Conservation (phyloP, 169 alveolate species). For the Cryptosporidium canis region DNA sequence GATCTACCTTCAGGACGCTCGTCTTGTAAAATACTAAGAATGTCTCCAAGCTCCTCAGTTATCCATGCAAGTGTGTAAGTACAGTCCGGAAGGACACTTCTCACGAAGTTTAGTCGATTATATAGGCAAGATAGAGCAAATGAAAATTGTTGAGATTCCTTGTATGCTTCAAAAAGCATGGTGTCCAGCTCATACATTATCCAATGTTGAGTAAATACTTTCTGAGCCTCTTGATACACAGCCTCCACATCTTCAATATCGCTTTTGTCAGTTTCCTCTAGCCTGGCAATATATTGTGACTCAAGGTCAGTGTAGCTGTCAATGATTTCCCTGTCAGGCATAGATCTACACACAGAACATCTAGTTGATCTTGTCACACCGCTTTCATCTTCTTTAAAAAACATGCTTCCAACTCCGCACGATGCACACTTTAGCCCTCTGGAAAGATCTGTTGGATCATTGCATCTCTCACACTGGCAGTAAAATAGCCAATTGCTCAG, state of each 20-base stretch:
- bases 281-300: conserved; percentile 74
- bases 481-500: conserved; percentile 84
- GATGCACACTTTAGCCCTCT: conserved; percentile 83
- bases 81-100: conserved; percentile 80
- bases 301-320: conserved; percentile 70
- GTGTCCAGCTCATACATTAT: conserved; percentile 78
- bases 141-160: conserved; percentile 74
- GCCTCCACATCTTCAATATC: conserved; percentile 78
- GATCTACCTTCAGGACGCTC: conserved; percentile 11
- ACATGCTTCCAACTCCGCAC: conserved; percentile 80
- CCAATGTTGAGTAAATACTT: conserved; percentile 83
- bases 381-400: conserved; percentile 49
- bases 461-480: conserved; percentile 84
- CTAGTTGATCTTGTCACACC: conserved; percentile 45
- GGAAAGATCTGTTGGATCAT: conserved; percentile 77
- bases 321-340: conserved; percentile 58
- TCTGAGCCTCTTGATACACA: conserved; percentile 78
- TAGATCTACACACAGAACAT: conserved; percentile 58
- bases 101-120: conserved; percentile 76
- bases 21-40: conserved; percentile 55
- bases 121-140: conserved; percentile 77
- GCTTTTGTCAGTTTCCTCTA: conserved; percentile 78
- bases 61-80: conserved; percentile 85
- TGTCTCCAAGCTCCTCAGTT: conserved; percentile 85
- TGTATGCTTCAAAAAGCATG: conserved; percentile 78